A percentile compares a stretch with the other conserved stretches of the same genome.
Evolutionary conservation across 2,329 filamentous ascomycete genomes (phyloP).

Genomic region (Alternaria atra): DNA sequence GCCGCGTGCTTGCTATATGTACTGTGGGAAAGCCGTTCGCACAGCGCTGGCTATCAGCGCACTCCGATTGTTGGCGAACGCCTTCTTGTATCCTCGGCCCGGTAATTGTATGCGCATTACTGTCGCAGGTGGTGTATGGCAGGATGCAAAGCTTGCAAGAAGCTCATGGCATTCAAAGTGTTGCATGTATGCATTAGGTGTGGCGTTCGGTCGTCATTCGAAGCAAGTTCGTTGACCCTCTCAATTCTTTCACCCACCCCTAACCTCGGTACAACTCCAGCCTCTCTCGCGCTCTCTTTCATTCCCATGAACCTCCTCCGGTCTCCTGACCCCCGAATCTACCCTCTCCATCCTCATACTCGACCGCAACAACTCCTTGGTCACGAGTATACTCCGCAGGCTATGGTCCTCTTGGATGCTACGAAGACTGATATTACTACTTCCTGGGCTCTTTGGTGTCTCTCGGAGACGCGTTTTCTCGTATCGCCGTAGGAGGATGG

Average conservation of each 20-base stretch:
- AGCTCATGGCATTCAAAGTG: neutral
- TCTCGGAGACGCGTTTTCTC: constrained; percentile 30
- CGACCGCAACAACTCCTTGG: constrained; percentile 30
- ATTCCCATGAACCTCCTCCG: constrained; percentile 21
- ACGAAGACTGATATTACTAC: constrained; percentile 18
- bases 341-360: constrained; percentile 30
- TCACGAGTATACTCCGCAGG: constrained; percentile 33
- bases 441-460: constrained; percentile 17
- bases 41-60: too few species aligned
- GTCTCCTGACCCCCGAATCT: constrained; percentile 13
- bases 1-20: too few species aligned
- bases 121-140: neutral
- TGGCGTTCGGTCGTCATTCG: neutral
- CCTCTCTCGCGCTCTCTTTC: constrained; percentile 17
- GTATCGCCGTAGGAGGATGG: constrained; percentile 29
- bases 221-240: neutral
- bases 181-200: neutral
- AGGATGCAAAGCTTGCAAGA: neutral
- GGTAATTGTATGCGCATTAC: neutral
- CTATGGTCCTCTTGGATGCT: constrained; percentile 30
- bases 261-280: constrained; percentile 31
- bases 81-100: neutral
- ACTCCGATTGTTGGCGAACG: neutral
- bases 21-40: too few species aligned
- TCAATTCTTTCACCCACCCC: constrained; percentile 21